These are phyloP conservation scores for Pichia gijzeniarum DNA, from an alignment of 805 yeast species.

Conservation along the genomic window DNA sequence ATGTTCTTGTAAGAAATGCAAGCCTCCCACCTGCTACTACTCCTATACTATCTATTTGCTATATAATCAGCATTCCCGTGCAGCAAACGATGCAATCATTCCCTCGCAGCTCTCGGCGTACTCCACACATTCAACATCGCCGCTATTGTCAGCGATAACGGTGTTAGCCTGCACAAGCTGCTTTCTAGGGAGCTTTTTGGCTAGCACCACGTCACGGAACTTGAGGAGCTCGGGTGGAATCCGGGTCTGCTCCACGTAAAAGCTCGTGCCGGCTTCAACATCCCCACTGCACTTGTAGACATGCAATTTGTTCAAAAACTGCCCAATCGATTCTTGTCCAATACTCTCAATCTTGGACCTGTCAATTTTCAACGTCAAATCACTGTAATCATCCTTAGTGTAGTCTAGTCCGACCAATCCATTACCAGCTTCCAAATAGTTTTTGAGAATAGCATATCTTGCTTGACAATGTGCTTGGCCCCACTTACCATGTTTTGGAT, in stretches of 20 bases:
- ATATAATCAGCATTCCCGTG: conserved; percentile 36
- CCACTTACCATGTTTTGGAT: conserved; percentile 76
- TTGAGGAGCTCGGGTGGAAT: conserved; percentile 57
- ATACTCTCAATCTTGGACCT: conserved; percentile 54
- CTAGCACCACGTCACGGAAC: conserved; percentile 61
- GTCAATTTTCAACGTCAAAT: conserved; percentile 56
- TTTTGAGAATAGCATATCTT: conserved; percentile 75
- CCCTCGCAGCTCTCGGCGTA: conserved; percentile 71
- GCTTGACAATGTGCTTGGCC: conserved; percentile 97
- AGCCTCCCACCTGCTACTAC: too few species aligned
- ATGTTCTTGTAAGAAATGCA: too few species aligned
- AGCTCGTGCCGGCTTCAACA: conserved; percentile 53
- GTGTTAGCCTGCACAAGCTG: conserved; percentile 84
- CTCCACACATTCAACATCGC: conserved; percentile 51
- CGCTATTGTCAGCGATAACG: conserved; percentile 34
- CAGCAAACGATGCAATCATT: conserved; percentile 70
- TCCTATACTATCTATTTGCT: too few species aligned
- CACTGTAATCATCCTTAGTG: conserved; percentile 44
- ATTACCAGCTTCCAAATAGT: conserved; percentile 57
- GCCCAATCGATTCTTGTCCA: conserved; percentile 70
- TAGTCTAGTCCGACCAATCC: conserved; percentile 51
- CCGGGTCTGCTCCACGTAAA: conserved; percentile 61
- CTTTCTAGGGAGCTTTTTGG: conserved; percentile 74
- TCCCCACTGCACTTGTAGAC: conserved; percentile 76
- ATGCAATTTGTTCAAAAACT: conserved; percentile 66